Evolutionary conservation across 1,284 basidiomycete species (phyloP).

Genomic region (Leccinum pallidistipes): DNA sequence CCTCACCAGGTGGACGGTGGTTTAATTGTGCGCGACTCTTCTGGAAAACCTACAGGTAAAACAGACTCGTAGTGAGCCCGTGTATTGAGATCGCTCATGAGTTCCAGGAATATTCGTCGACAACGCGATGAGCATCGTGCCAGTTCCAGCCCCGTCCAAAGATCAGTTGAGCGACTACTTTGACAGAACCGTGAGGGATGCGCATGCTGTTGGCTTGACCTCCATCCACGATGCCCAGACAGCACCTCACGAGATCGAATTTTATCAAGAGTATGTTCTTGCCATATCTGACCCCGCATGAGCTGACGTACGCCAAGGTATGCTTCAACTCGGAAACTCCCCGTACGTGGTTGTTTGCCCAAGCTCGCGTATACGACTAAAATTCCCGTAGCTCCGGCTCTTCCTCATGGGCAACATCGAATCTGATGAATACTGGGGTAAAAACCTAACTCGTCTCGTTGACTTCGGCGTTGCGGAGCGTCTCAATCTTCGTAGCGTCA

Average conservation of each 20-base stretch:
- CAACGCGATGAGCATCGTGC: slow-evolving; percentile 70
- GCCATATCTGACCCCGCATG: background rate
- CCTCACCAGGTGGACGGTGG: slow-evolving; percentile 72
- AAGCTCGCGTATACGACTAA: background rate
- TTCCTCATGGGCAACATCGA: slow-evolving; percentile 74
- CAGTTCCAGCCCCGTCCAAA: slow-evolving; percentile 63
- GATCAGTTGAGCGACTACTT: slow-evolving; percentile 61
- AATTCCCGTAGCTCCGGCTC: slow-evolving; percentile 56
- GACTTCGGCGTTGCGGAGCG: slow-evolving; percentile 62
- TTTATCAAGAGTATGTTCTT: slow-evolving; percentile 60
- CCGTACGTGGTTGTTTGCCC: slow-evolving; percentile 43
- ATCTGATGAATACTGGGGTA: slow-evolving; percentile 66
- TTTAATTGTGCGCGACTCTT: slow-evolving; percentile 62
- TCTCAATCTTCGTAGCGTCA: slow-evolving; percentile 75
- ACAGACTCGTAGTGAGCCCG: slow-evolving; percentile 9
- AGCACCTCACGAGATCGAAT: slow-evolving; percentile 52
- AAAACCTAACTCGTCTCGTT: slow-evolving; percentile 57
- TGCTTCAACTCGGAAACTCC: slow-evolving; percentile 60
- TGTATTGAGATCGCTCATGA: background rate
- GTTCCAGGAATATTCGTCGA: slow-evolving; percentile 66
- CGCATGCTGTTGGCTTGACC: slow-evolving; percentile 74
- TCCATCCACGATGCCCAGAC: slow-evolving; percentile 82
- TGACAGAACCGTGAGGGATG: slow-evolving; percentile 63
- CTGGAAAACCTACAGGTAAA: slow-evolving; percentile 72
- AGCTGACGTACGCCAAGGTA: slow-evolving; percentile 39